Evolutionary conservation across 83 land plant genomes (phyloP), one percentile per base, ranked within the genome.

Genomic region (Diphasiastrum complanatum): DNA sequence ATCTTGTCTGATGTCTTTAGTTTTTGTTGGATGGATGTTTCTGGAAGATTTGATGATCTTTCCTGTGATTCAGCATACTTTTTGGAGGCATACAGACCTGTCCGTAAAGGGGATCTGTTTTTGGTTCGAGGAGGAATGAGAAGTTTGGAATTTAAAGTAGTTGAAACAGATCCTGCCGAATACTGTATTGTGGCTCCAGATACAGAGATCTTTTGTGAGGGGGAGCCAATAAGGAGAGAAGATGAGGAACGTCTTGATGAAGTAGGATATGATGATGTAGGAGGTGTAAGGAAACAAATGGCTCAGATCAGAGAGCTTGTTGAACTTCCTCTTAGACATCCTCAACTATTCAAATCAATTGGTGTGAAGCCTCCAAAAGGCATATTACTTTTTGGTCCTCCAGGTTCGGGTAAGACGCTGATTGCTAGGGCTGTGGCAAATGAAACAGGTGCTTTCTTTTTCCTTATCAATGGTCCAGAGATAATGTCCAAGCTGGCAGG

Each of bases 401-500:
- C 61, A 14, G 61, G 61, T 4, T 34, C 61, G 24, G 61, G 61
- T 4, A 59, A 59, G 30, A 59, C 61, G 2, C 18, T 59, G 26
- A 33, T 59, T 59, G 61, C 61, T 3, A 59, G 61, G 26, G 61
- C 61, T 4, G 61, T 59, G 55, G 61, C 61, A 5, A 59, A 59
- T 25, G 61, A 59, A 25, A 59, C 61, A 4, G 61, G 61, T 3
- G 61, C 61, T 25, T 59, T 59, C 20, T 59, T 59, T 31, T 59
- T 59, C 20, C 46, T 59, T 3, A 59, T 59, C 46, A 59, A 59
- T 37, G 61, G 61, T 19, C 61, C 61, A 33, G 61, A 59, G 20
- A 59, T 59, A 4, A 59, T 59, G 61, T 59, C 61, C 18, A 59
- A 59, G 61, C 16, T 59, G 61, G 61, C 61, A 5, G 61, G 61